A percentile compares a stretch with the other conserved stretches of the same genome.
phyloP scores from a whole-genome alignment of 345 rosid genomes.

The Citrus australasica region DNA sequence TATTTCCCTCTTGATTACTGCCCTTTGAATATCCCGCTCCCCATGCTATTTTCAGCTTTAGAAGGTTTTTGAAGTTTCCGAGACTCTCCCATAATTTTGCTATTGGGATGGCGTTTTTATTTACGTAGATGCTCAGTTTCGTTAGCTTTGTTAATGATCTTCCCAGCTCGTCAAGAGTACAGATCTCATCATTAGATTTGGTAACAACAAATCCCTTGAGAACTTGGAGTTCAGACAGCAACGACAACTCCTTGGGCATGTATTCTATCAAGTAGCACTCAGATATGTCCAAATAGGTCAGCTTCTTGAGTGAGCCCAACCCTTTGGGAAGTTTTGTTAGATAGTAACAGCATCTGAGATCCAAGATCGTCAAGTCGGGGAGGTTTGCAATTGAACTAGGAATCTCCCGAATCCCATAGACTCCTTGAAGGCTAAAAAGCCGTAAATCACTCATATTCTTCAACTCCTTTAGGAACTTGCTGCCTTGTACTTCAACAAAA shows the following conservation, averaged over 20 bases:
- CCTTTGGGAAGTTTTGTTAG: slow-evolving; percentile 33
- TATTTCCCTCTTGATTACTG: background rate
- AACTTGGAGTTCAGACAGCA: slow-evolving; percentile 25
- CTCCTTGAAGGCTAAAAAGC: too few species aligned
- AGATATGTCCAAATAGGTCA: slow-evolving; percentile 32
- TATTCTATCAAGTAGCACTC: slow-evolving; percentile 36
- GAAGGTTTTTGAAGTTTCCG: background rate
- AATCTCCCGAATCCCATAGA: background rate
- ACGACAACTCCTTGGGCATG: slow-evolving; percentile 27
- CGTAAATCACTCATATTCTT: too few species aligned
- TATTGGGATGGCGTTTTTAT: background rate
- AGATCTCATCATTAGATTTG: background rate
- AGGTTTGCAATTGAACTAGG: slow-evolving; percentile 20
- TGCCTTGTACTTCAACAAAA: too few species aligned
- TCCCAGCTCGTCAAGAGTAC: slow-evolving; percentile 14
- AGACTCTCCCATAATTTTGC: background rate
- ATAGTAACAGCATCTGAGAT: slow-evolving; percentile 38
- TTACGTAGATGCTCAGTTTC: slow-evolving; percentile 34
- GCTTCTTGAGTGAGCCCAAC: slow-evolving; percentile 16
- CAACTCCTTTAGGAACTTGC: too few species aligned
- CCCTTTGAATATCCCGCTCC: slow-evolving; percentile 24
- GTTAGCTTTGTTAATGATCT: slow-evolving; percentile 12
- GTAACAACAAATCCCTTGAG: slow-evolving; percentile 35
- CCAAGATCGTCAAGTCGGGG: slow-evolving; percentile 26
- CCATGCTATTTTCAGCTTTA: slow-evolving; percentile 38